phyloP scores from a whole-genome alignment of 805 yeast genomes.

The Kuraishia ogatae region DNA sequence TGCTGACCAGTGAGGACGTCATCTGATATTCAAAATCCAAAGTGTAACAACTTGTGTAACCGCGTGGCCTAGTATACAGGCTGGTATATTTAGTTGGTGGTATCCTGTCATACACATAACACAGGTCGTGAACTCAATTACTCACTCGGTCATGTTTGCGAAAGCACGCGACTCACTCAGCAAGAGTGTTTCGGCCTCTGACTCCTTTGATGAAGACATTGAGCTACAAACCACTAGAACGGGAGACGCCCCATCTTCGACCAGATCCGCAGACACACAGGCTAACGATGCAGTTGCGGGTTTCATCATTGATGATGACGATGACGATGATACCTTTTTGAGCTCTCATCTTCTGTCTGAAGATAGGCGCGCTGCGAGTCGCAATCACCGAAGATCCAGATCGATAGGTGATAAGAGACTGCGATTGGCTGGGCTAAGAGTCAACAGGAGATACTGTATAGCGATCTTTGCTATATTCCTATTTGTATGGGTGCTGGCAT shows the following conservation, averaged over 20 bases:
- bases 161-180: background rate
- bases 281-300: slow-evolving; percentile 1
- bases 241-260: background rate
- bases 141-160: background rate
- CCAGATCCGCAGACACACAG: background rate
- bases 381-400: background rate
- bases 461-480: slow-evolving; percentile 9
- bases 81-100: too few species aligned
- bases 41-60: too few species aligned
- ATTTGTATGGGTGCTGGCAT: slow-evolving; percentile 17
- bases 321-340: slow-evolving; percentile 15
- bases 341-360: background rate
- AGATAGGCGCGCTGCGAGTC: background rate
- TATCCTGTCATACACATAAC: too few species aligned
- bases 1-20: too few species aligned
- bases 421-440: background rate
- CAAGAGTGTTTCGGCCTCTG: background rate
- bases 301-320: slow-evolving; percentile 9
- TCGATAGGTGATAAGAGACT: background rate
- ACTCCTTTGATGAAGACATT: slow-evolving; percentile 1
- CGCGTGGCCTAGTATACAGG: too few species aligned
- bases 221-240: slow-evolving; percentile 1
- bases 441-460: slow-evolving; percentile 6
- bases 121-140: background rate
- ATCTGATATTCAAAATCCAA: too few species aligned